Base-by-base conservation (phyloP, 768 basidiomycete genomes). In the Suillus clintonianus region DNA sequence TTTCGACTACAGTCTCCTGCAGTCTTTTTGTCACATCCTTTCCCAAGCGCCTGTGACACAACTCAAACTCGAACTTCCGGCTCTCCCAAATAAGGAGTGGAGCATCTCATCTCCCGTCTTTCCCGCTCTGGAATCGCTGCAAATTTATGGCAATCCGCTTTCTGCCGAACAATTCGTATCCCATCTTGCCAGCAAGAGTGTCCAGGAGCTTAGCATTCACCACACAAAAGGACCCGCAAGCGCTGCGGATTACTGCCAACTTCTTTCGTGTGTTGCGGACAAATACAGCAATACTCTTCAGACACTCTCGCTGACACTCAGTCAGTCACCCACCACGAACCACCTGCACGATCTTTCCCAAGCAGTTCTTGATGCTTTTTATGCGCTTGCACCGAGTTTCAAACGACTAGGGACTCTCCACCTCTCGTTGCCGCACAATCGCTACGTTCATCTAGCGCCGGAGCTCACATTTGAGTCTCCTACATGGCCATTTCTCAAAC, bases 11-110 rank as follows among this genome's bases (percentile, higher is more conserved):
- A 55, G 4, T n/a, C 54, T 55, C n/a, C 34, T 34, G 7, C n/a
- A 55, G 7, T 55, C 54, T 36, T 34, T 53, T 13, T 55, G 54
- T 37, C 54, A n/a, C 6, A 55, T 55, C n/a, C 54, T 55, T 55
- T 55, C 54, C n/a, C 13, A 55, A 55, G 54, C 54, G 22, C 34
- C 34, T 55, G 54, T 55, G 4, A 55, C 54, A 37, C 34, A 37
- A 10, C 34, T 36, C 54, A n/a, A 55, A 37, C 34, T 36, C 32
- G 51, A 53, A 19, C 51, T 53, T n/a, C 51, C 51, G n/a, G n/a
- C 34, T 3, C 34, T 55, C n/a, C 54, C 34, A 55, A n/a, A 55
- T 32, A 53, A 53, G 19, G 51, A 53, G 10, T 53, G 51, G 51
- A 22, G 36, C 8, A 37, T 36, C 2, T 36, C 34, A 14, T 4